Percentiles rank a stretch among this genome's conserved stretches.
Evolutionary conservation across 768 basidiomycete genomes (phyloP).

Genomic region (Russula abietina): DNA sequence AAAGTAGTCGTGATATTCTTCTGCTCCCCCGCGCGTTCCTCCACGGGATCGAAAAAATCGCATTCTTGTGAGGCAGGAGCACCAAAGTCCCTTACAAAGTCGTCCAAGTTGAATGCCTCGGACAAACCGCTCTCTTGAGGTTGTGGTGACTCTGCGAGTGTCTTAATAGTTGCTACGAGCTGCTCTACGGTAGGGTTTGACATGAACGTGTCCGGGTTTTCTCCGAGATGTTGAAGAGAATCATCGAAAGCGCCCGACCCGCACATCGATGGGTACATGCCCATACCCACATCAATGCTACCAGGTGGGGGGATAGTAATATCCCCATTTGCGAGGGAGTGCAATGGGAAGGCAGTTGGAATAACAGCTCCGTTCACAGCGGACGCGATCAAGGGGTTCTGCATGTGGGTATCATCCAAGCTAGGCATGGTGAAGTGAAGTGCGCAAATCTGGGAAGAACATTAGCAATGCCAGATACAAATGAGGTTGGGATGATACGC

Average conservation of each 20-base stretch:
- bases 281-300: conserved; percentile 13
- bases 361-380: not conserved
- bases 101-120: conserved; percentile 14
- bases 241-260: conserved; percentile 1
- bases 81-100: conserved; percentile 12
- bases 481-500: not conserved
- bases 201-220: conserved; percentile 6
- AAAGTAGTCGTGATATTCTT: not conserved
- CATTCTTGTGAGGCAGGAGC: not conserved
- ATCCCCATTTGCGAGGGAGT: not conserved
- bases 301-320: conserved; percentile 9
- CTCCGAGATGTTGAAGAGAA: not conserved
- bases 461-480: not conserved
- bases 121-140: not conserved
- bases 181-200: conserved; percentile 4
- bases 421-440: conserved; percentile 3
- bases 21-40: not conserved
- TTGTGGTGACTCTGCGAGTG: not conserved
- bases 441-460: not conserved
- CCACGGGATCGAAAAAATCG: too few relatives aligned
- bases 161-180: conserved; percentile 1
- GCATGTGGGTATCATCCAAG: not conserved
- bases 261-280: conserved; percentile 1
- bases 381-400: not conserved
- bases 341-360: not conserved